Base-by-base conservation (phyloP, 2,329 filamentous ascomycete species). In the Fusarium secorum region DNA sequence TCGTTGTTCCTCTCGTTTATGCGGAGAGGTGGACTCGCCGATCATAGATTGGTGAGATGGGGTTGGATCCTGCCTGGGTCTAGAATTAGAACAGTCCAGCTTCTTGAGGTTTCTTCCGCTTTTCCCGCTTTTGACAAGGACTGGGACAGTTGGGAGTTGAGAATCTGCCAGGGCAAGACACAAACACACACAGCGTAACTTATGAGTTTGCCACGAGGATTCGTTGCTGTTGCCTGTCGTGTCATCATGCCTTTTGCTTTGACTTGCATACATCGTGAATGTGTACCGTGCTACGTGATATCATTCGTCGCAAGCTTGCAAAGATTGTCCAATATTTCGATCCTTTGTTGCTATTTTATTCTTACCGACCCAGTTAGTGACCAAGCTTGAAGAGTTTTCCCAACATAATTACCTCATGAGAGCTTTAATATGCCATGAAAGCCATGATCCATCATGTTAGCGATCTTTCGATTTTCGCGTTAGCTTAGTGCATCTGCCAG, bases 1-100 rank as follows among this genome's bases (percentile, higher is more conserved):
- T 61, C 57, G 59, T 70, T 69, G 61, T 63, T 55, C 39, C 49
- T 38, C 64, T 74, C 70, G 65, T 73, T 73, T 73, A 69, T 75
- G 72, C 55, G 54, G 61, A 48, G 26, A 52, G 41, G 61, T 73
- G 72, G 72, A 49, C 44, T 65, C n/a, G 45, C 49, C 32, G 57
- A 72, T 72, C 58, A 45, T 39, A 46, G 36, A n/a, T 64, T 52
- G 45, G 22, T 20, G 46, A 45, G 61, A 59, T 45, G 17, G 44
- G 54, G 54, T 46, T 60, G 60, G 20, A 49, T 33, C 46, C 4
- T 49, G 22, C 46, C 4, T 49, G 22, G 48, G 38, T 26, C 65
- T 39, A 46, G 54, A 66, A 55, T 51, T 45, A 39, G 51, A 48
- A 54, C 49, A 39, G 61, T 28, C 36, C 32, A 64, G 51, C 65